Evolutionary conservation across 1,139 yeast species (phyloP), one percentile per base, ranked within the genome.

Genomic region (Scheffersomyces cryptocercus): DNA sequence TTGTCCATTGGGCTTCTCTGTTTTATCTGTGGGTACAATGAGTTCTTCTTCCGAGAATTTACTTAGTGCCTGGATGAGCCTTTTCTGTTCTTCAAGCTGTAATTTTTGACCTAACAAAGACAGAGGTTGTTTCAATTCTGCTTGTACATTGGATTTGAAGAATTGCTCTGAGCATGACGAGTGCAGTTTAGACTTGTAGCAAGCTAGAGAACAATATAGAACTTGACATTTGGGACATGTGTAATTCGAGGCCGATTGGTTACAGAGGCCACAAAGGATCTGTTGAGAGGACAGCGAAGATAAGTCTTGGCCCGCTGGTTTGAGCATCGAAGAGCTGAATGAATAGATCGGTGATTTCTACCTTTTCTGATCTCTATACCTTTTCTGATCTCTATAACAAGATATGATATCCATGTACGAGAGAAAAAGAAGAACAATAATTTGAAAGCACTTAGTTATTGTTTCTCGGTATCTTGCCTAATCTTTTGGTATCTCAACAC

Each of bases 141-240:
- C 7, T 31, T 31, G 24, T 13, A 14, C 5, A n/a, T 6, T 31
- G 15, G 15, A 14, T 24, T 31, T 31, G 11, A 14, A 11, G 35
- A 31, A 31, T 6, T 39, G 29, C 34, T 45, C 47, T 10, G 43
- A 39, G 31, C 51, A 48, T 10, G 26, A 20, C 16, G 33, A 13
- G 24, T 48, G 51, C 26, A 36, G 28, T 11, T 38, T 24, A 11
- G 48, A 42, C 24, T 46, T 45, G 37, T 41, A 48, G 33, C 51
- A 48, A 11, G 24, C 32, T 11, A 45, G 13, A 9, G 48, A 43
- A 29, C 51, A 48, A 31, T 48, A 48, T 8, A 26, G n/a, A 15
- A 35, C 29, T 10, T 35, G 11, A 33, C 51, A 48, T 13, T 35
- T 31, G 11, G 51, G 49, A 36, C 51, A 48, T 16, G 44, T 36